phyloP scores from a whole-genome alignment of 1,284 basidiomycete species.

The Moesziomyces antarcticus region DNA sequence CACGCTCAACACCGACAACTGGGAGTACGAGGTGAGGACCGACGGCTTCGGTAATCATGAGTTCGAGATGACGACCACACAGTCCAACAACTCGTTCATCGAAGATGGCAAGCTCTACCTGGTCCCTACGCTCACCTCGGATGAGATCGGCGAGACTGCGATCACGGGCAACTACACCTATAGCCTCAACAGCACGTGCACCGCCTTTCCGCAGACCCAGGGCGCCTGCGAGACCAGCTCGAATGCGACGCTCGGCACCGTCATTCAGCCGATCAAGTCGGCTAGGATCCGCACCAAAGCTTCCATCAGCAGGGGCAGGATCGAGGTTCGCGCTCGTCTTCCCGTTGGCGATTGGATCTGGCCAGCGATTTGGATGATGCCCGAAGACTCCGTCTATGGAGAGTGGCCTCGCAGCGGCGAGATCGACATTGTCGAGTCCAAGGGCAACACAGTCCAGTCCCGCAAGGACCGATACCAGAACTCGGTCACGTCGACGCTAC shows the following conservation, averaged over 20 bases:
- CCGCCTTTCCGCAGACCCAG: slow-evolving; percentile 73
- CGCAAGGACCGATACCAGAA: slow-evolving; percentile 74
- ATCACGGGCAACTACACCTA: slow-evolving; percentile 79
- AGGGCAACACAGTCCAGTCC: slow-evolving; percentile 69
- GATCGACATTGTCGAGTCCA: slow-evolving; percentile 81
- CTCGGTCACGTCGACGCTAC: slow-evolving; percentile 22
- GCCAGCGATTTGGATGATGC: slow-evolving; percentile 87
- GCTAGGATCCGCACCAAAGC: slow-evolving; percentile 80
- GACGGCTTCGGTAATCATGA: slow-evolving; percentile 87
- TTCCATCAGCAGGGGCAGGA: slow-evolving; percentile 79
- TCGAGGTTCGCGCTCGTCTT: slow-evolving; percentile 83
- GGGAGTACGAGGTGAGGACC: slow-evolving; percentile 81
- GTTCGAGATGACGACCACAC: slow-evolving; percentile 86
- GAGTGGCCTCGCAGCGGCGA: slow-evolving; percentile 81
- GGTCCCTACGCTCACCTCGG: slow-evolving; percentile 85
- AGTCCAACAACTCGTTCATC: slow-evolving; percentile 81
- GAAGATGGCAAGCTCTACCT: slow-evolving; percentile 81
- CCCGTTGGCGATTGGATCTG: slow-evolving; percentile 80
- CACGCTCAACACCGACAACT: slow-evolving; percentile 65
- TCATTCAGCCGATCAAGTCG: slow-evolving; percentile 82
- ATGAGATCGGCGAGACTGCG: slow-evolving; percentile 75
- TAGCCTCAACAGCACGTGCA: slow-evolving; percentile 79
- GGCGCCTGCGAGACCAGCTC: slow-evolving; percentile 70
- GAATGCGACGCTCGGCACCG: slow-evolving; percentile 68
- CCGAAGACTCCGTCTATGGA: slow-evolving; percentile 76